A percentile compares a stretch with the other conserved stretches of the same genome.
These are phyloP conservation scores for Jimgerdemannia flammicorona DNA, from an alignment of 192 early-diverging fungal species.

Conservation along the genomic window DNA sequence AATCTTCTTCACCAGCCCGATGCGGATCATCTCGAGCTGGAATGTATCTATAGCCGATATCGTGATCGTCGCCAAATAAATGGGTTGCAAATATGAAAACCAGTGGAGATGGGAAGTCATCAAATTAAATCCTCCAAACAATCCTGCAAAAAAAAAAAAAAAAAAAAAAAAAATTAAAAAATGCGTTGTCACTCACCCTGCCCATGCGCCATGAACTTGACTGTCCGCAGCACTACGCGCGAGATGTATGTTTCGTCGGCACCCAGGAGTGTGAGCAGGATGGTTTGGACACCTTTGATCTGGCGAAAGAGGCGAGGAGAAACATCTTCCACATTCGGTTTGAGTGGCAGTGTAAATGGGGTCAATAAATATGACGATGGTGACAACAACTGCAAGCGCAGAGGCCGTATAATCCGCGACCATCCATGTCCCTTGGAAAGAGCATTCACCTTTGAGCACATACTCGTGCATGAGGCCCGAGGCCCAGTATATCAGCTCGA, in stretches of 20 bases:
- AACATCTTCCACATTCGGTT: conserved; percentile 36
- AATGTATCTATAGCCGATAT: not conserved
- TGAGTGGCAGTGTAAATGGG: not conserved
- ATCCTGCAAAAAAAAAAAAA: not conserved
- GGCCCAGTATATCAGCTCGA: conserved; percentile 76
- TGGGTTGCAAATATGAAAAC: no score
- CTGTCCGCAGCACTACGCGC: conserved; percentile 59
- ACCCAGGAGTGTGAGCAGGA: conserved; percentile 52
- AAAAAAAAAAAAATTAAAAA: not conserved
- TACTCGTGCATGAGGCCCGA: conserved; percentile 77
- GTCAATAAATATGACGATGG: no score
- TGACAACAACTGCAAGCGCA: no score
- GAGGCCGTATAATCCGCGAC: no score
- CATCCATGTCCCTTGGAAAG: not conserved
- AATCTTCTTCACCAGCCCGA: conserved; percentile 56
- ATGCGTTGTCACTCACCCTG: conserved; percentile 39
- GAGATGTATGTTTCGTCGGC: conserved; percentile 65
- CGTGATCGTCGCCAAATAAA: no score
- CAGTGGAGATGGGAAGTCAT: no score
- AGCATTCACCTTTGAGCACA: conserved; percentile 50
- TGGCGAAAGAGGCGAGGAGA: conserved; percentile 53
- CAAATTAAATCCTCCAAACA: no score
- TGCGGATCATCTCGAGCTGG: conserved; percentile 48
- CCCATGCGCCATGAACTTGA: conserved; percentile 65
- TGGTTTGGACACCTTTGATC: conserved; percentile 55